A percentile compares a stretch with the other conserved stretches of the same genome.
Conservation (phyloP, 106 monocot genomes). For the Platanthera guangdongensis region DNA sequence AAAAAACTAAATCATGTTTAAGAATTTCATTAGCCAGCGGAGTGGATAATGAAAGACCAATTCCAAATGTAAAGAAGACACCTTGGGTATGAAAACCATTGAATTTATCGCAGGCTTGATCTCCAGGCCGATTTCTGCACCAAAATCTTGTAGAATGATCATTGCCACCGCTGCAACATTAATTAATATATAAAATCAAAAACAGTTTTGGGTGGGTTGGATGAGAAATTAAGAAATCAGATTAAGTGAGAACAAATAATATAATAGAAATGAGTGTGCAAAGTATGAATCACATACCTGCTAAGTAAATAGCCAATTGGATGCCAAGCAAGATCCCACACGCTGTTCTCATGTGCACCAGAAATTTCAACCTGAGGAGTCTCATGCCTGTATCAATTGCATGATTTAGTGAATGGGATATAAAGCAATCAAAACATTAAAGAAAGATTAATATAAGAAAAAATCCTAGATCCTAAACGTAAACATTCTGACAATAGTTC, state of each 20-base stretch:
- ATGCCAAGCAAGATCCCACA: constrained; percentile 99
- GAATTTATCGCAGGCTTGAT: constrained; percentile 63
- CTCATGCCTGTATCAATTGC: constrained; percentile 65
- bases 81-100: constrained; percentile 56
- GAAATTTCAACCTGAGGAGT: constrained; percentile 74
- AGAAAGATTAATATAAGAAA: neutral
- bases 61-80: constrained; percentile 2
- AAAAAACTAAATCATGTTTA: neutral
- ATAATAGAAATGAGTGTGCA: neutral
- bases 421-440: neutral
- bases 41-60: neutral
- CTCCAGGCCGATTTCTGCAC: constrained; percentile 98
- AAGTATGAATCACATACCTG: constrained; percentile 41
- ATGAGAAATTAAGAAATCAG: neutral
- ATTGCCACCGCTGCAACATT: constrained; percentile 80
- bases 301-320: constrained; percentile 96
- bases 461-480: neutral
- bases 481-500: neutral
- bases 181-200: neutral
- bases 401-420: neutral
- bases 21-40: neutral
- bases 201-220: neutral
- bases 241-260: neutral
- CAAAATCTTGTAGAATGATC: constrained; percentile 95
- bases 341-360: constrained; percentile 86